phyloP scores from a whole-genome alignment of 805 yeast genomes.

The Yarrowia sp. region DNA sequence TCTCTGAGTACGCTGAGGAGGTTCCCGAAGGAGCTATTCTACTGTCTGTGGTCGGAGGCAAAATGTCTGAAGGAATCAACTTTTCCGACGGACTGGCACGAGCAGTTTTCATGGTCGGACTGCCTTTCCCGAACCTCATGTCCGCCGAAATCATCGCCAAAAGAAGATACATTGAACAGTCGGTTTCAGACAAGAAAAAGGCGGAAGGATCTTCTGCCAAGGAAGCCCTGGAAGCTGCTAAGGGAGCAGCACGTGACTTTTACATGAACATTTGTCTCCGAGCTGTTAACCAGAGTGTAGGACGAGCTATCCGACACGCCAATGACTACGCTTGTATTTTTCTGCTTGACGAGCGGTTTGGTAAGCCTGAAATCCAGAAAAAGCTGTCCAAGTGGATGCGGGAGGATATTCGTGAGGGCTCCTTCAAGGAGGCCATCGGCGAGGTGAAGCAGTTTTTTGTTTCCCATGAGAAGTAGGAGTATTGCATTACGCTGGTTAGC shows the following conservation, averaged over 20 bases:
- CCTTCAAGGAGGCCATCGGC: not conserved
- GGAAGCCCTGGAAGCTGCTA: slow-evolving; percentile 30
- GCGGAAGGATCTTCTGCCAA: not conserved
- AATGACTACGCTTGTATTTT: slow-evolving; percentile 76
- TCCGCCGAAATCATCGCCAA: slow-evolving; percentile 80
- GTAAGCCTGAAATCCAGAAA: slow-evolving; percentile 43
- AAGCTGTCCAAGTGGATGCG: slow-evolving; percentile 76
- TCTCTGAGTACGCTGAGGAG: slow-evolving; percentile 50
- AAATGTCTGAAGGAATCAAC: slow-evolving; percentile 89
- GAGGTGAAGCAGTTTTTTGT: not conserved
- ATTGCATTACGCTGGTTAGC: too few relatives aligned
- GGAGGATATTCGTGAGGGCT: slow-evolving; percentile 29
- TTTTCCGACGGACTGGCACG: slow-evolving; percentile 85
- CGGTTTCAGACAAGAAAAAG: slow-evolving; percentile 43
- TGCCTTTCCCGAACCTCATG: slow-evolving; percentile 82
- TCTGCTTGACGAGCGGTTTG: slow-evolving; percentile 65
- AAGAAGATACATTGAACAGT: slow-evolving; percentile 57
- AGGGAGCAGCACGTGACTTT: slow-evolving; percentile 50
- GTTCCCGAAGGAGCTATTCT: slow-evolving; percentile 55
- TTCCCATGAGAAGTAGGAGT: not conserved
- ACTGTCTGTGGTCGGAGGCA: slow-evolving; percentile 88
- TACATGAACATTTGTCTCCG: slow-evolving; percentile 87
- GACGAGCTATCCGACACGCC: slow-evolving; percentile 82
- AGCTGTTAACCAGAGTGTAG: slow-evolving; percentile 88
- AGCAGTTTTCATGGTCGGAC: slow-evolving; percentile 78